Evolutionary conservation across 2,329 filamentous ascomycete genomes (phyloP).

Genomic region (Aspergillus awamori): DNA sequence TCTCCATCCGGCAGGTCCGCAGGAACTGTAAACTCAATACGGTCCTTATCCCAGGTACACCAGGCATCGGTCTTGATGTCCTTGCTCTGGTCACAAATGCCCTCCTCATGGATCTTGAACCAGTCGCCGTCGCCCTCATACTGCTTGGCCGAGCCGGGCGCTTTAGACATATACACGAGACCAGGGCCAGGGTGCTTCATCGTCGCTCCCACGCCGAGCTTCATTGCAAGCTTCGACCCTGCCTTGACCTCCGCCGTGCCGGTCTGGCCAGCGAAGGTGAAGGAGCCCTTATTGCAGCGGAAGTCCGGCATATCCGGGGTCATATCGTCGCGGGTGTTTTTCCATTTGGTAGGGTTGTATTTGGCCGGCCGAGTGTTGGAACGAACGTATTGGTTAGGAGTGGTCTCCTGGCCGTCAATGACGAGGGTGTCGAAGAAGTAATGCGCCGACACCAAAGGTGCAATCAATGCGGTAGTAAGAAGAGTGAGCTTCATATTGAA

Average conservation of each 20-base stretch:
- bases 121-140: constrained; percentile 24
- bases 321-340: no score
- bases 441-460: constrained; percentile 13
- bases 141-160: constrained; percentile 12
- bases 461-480: no score
- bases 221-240: constrained; percentile 21
- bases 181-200: constrained; percentile 27
- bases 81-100: no score
- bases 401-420: constrained; percentile 15
- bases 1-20: no score
- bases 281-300: constrained; percentile 14
- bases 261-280: constrained; percentile 15
- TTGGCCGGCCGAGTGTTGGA: constrained; percentile 8
- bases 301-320: constrained; percentile 14
- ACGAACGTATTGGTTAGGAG: constrained; percentile 13
- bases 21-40: no score
- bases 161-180: constrained; percentile 29
- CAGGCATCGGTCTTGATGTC: no score
- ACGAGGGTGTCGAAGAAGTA: constrained; percentile 20
- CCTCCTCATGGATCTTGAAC: constrained; percentile 23
- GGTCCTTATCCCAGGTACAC: no score
- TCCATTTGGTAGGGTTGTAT: no score
- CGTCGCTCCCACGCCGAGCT: constrained; percentile 23
- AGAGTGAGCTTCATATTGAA: no score
- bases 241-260: constrained; percentile 16